Conservation (phyloP, 106 monocot species). For the Acorus gramineus region DNA sequence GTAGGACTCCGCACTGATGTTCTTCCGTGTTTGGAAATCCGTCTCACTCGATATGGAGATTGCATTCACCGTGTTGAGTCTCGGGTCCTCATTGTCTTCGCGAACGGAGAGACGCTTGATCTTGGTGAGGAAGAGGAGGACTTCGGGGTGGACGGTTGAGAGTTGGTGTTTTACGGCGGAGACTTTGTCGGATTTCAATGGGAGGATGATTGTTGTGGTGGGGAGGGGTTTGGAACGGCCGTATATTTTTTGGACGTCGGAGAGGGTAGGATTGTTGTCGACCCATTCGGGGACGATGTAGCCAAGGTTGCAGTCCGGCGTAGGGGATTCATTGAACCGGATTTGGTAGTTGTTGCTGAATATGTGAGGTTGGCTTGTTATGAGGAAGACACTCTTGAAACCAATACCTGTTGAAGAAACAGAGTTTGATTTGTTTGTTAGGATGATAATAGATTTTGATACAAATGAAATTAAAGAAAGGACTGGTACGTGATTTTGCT, state of each 20-base stretch:
- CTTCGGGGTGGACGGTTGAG: conserved; percentile 12
- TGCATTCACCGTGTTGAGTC: background rate
- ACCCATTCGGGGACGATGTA: conserved; percentile 65
- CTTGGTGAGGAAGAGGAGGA: conserved; percentile 14
- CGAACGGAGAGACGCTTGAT: conserved; percentile 10
- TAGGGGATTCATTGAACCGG: conserved; percentile 37
- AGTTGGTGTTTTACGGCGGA: conserved; percentile 11
- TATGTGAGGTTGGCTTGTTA: conserved; percentile 35
- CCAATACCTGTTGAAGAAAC: conserved; percentile 35
- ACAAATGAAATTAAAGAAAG: too few species aligned
- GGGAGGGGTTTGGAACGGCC: conserved; percentile 9
- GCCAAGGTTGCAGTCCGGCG: conserved; percentile 21
- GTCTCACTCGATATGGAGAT: conserved; percentile 4
- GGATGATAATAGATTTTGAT: too few species aligned
- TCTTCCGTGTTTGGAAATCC: background rate
- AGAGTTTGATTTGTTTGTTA: too few species aligned
- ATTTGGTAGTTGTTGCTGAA: conserved; percentile 65
- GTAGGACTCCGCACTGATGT: background rate
- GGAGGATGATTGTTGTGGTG: conserved; percentile 12
- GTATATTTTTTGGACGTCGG: conserved; percentile 23
- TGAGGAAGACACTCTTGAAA: conserved; percentile 49
- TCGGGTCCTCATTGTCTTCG: background rate
- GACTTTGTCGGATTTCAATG: conserved; percentile 11
- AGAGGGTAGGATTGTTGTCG: conserved; percentile 9
- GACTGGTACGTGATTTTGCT: too few species aligned